Base-by-base conservation (phyloP, 176 grass and related monocot species). In the Ensete glaucum region DNA sequence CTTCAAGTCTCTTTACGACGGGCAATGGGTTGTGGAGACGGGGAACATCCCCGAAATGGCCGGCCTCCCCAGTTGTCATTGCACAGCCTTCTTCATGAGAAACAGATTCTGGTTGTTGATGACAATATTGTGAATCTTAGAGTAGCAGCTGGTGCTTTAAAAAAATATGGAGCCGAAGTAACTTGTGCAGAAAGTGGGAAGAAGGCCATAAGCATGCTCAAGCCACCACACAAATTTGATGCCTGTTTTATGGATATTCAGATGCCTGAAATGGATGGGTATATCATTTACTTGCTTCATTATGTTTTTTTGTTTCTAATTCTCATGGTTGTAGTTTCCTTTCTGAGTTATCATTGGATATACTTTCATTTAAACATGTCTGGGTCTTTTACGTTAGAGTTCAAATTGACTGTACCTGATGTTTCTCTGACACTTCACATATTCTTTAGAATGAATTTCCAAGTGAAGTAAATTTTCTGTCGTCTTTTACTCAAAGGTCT, bases 211-310 rank as follows among this genome's bases (percentile, higher is more conserved):
- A 53, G 22, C 55, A 72, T 84, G 81, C 81, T 99, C 54, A 95
- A 84, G 77, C 91, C 88, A 48, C 96, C 96, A 73, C 96, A 95
- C 82, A 77, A 14, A 71, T 99, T 99, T 69, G 88, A 99, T 88
- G 96, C 96, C 83, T 99, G 96, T 86, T 99, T 99, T 79, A 99
- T 99, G 96, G 96, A 99, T 77, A 99, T 99, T 85, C 96, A 99
- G 76, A 99, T 99, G 96, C 96, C 96, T 14, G 96, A 99, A 74
- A 99, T 99, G 86, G 96, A 99, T 79, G 96, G 96, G 96, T 99
- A 73, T 73, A 4, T 67, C 70, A 64, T 53, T 72, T 73, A 69
- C 66, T 76, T 48, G 9, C 26, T 54, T 56, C 1, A 23, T 76
- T 10, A 17, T 79, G 49, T 43, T 52, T 52, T 80, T 78, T 76